Evolutionary conservation across 2,329 filamentous ascomycete genomes (phyloP), one percentile per base, ranked within the genome.

Genomic region (Penicillium sp.): DNA sequence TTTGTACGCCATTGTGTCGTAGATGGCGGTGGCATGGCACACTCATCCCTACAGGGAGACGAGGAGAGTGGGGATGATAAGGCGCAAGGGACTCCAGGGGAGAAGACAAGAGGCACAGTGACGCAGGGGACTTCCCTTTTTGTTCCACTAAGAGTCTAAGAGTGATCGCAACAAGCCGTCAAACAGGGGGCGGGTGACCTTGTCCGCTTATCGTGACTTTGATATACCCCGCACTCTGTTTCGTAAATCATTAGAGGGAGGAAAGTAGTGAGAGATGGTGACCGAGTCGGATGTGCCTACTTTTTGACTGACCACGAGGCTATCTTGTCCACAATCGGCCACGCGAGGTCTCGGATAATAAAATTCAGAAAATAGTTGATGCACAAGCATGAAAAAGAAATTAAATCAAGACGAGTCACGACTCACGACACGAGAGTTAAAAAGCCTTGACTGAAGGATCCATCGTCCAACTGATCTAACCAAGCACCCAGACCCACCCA

Each of bases 281-380:
- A 56, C 51, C 35, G 22, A 47, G 38, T 54, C 54, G 58, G 39
- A 34, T 60, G 54, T 57, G 57, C 54, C 49, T 53, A 41, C 53
- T 59, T 34, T 12, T 25, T 17, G 42, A n/a, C 37, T 38, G 35
- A 25, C 49, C 51, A 48, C 41, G 58, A 60, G 54, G 54, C 54
- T 60, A 57, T 50, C n/a, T 28, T 43, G 52, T 39, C 39, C 49
- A 17, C 7, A 43, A 10, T 34, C 3, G 49, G 34, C 28, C 38
- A 41, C 54, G 48, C 48, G 47, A 49, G 43, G 42, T 49, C 48
- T 60, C 51, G 14, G 35, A 48, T 31, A 31, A 31, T 31, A 8
- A 1, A 31, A 22, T 22, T 22, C 22, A 22, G 22, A 22, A 22
- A 22, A 22, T 22, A 22, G 22, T 3, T 22, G 3, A 22, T 22